phyloP scores from a whole-genome alignment of 257 asterid genomes.

The Mitragyna speciosa region DNA sequence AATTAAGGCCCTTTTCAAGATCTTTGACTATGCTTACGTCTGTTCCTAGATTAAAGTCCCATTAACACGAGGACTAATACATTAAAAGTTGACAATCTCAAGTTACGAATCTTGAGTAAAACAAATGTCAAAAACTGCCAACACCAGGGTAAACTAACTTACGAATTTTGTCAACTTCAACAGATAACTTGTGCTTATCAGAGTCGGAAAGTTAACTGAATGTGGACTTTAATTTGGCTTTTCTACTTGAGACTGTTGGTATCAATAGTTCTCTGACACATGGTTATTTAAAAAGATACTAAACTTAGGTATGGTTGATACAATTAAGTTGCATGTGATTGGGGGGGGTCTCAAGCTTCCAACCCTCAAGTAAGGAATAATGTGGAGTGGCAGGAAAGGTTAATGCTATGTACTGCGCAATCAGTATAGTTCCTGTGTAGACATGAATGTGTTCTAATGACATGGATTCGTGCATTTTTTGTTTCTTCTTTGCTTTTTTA shows the following conservation, averaged over 20 bases:
- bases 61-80: not conserved
- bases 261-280: not conserved
- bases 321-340: not conserved
- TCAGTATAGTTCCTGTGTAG: not conserved
- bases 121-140: not conserved
- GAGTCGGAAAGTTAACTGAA: not conserved
- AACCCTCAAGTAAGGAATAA: not conserved
- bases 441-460: not conserved
- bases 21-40: conserved; percentile 7
- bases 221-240: not conserved
- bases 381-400: not conserved
- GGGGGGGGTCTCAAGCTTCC: not conserved
- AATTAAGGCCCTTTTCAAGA: conserved; percentile 9
- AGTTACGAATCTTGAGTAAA: not conserved
- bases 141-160: not conserved
- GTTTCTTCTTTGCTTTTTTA: too few species aligned
- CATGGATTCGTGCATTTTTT: too few species aligned
- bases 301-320: not conserved
- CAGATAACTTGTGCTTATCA: not conserved
- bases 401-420: too few species aligned
- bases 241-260: not conserved
- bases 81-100: not conserved
- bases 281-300: not conserved
- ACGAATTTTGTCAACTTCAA: not conserved
- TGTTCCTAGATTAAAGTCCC: not conserved